phyloP scores from a whole-genome alignment of 1,139 yeast genomes.

The Pichia norvegensis region DNA sequence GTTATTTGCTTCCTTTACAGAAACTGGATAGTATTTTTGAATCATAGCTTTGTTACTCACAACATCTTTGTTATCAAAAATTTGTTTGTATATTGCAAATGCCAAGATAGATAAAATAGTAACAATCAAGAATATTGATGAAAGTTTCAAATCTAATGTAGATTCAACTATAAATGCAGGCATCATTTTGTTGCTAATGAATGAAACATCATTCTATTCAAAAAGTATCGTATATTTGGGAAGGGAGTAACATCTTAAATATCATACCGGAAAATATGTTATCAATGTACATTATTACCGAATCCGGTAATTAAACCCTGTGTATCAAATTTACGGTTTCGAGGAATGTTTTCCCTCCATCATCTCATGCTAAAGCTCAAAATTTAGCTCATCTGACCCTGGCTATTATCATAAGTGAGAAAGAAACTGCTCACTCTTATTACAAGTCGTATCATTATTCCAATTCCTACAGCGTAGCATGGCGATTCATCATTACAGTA shows the following conservation, averaged over 20 bases:
- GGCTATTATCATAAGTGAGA: no score
- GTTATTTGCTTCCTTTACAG: conserved; percentile 31
- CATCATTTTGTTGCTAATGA: conserved; percentile 1
- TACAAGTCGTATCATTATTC: no score
- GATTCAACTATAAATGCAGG: background rate
- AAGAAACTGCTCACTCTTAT: no score
- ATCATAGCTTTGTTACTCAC: conserved; percentile 8
- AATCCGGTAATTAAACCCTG: conserved; percentile 8
- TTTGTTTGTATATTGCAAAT: background rate
- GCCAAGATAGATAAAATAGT: background rate
- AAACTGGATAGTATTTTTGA: conserved; percentile 24
- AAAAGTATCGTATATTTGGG: no score
- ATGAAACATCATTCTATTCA: background rate
- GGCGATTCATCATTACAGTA: no score
- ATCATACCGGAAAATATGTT: background rate
- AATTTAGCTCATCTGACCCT: no score
- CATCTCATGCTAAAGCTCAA: no score
- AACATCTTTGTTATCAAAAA: background rate
- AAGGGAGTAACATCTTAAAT: no score
- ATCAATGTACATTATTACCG: conserved; percentile 11
- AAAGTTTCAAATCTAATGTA: background rate
- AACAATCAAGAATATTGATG: background rate
- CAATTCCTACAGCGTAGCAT: no score
- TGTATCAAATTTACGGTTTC: background rate
- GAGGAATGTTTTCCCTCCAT: background rate